phyloP scores from a whole-genome alignment of 164 flowering plant species.

The Paratinospora sagittata region DNA sequence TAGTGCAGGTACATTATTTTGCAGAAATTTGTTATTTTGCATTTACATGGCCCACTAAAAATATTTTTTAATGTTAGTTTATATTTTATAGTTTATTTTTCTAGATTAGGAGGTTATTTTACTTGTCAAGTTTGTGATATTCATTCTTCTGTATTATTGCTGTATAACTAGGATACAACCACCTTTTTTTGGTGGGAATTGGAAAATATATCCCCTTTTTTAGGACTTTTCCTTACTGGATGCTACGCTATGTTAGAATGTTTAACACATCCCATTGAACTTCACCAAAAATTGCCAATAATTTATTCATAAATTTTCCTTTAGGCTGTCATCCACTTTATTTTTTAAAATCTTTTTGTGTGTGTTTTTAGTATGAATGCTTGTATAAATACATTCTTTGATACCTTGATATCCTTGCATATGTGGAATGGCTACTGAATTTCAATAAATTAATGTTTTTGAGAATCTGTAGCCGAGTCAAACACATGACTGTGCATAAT shows the following conservation, averaged over 20 bases:
- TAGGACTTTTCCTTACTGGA: background rate
- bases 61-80: background rate
- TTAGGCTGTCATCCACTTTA: too few species aligned
- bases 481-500: too few species aligned
- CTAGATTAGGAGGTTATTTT: background rate
- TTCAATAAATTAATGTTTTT: too few species aligned
- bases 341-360: too few species aligned
- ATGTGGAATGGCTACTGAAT: background rate
- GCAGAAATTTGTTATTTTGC: background rate
- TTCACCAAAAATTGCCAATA: background rate
- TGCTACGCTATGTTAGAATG: background rate
- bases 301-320: background rate
- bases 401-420: background rate
- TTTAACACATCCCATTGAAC: background rate
- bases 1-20: slow-evolving; percentile 53
- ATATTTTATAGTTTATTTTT: background rate
- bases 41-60: too few species aligned
- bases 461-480: too few species aligned
- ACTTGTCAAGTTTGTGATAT: background rate
- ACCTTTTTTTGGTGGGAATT: too few species aligned
- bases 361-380: too few species aligned
- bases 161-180: too few species aligned
- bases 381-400: background rate
- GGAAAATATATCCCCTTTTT: too few species aligned
- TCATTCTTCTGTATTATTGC: background rate